Evolutionary conservation across 208 protist genomes (phyloP).

Genomic region (Naegleria gruberi): DNA sequence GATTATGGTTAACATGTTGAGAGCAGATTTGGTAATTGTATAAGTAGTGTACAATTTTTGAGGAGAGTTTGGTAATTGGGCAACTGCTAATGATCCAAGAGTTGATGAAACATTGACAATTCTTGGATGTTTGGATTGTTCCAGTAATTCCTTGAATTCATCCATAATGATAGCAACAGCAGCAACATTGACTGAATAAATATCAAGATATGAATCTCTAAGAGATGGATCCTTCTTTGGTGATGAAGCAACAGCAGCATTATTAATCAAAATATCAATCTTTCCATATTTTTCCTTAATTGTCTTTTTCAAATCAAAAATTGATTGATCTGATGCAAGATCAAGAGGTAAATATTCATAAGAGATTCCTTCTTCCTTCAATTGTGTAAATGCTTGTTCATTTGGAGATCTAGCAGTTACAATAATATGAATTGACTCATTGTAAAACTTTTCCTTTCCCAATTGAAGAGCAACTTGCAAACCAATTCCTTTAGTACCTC

Average conservation of each 20-base stretch:
- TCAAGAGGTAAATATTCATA: too few relatives aligned
- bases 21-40: background rate
- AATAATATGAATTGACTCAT: too few relatives aligned
- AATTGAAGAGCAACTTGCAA: background rate
- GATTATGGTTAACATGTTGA: background rate
- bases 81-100: background rate
- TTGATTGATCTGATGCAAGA: too few relatives aligned
- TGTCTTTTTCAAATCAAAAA: background rate
- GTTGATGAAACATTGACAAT: background rate
- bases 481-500: background rate
- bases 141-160: background rate
- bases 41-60: background rate
- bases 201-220: too few relatives aligned
- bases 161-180: background rate
- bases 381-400: too few relatives aligned
- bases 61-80: too few relatives aligned
- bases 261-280: constrained; percentile 3
- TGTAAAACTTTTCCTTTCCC: too few relatives aligned
- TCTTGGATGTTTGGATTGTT: background rate
- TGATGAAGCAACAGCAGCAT: constrained; percentile 7
- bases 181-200: too few relatives aligned
- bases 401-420: too few relatives aligned
- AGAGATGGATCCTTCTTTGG: too few relatives aligned
- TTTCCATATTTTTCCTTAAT: constrained; percentile 2
- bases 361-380: too few relatives aligned